Evolutionary conservation across 352 stramenopile genomes (phyloP).

Genomic region (Globisporangium apiculatum): DNA sequence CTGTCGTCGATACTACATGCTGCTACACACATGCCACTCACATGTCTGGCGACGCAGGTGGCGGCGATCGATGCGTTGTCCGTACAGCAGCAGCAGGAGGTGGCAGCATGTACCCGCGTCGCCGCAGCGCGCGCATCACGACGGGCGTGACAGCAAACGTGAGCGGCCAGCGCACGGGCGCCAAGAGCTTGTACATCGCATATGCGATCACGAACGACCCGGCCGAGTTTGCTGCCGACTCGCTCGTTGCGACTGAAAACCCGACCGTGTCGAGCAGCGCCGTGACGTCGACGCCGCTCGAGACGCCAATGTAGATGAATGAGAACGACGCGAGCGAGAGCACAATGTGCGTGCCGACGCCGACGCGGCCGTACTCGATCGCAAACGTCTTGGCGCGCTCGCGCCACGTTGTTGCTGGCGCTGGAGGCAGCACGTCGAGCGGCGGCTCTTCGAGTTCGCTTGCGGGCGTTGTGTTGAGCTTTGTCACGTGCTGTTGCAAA

Average conservation of each 20-base stretch:
- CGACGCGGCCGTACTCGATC: conserved; percentile 74
- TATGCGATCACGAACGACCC: conserved; percentile 79
- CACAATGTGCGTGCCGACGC: conserved; percentile 69
- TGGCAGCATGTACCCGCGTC: conserved; percentile 68
- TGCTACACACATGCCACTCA: neutral
- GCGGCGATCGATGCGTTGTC: conserved; percentile 7
- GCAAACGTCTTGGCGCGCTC: conserved; percentile 76
- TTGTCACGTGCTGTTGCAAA: neutral
- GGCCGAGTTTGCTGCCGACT: conserved; percentile 48
- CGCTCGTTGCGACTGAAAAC: conserved; percentile 28
- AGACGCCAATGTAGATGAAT: conserved; percentile 63
- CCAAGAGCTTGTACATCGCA: conserved; percentile 71
- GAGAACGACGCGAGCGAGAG: conserved; percentile 72
- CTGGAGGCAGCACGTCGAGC: neutral
- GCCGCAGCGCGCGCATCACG: conserved; percentile 60
- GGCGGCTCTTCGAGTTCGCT: neutral
- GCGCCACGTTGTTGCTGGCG: conserved; percentile 39
- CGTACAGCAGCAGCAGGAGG: neutral
- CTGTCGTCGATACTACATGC: neutral
- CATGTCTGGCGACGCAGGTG: neutral
- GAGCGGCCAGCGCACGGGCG: conserved; percentile 72
- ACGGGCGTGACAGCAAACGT: conserved; percentile 77
- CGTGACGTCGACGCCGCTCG: conserved; percentile 59
- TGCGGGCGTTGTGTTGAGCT: neutral
- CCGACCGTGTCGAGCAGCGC: conserved; percentile 42